Evolutionary conservation across 805 yeast species (phyloP).

Genomic region (Hagleromyces aurorensis): DNA sequence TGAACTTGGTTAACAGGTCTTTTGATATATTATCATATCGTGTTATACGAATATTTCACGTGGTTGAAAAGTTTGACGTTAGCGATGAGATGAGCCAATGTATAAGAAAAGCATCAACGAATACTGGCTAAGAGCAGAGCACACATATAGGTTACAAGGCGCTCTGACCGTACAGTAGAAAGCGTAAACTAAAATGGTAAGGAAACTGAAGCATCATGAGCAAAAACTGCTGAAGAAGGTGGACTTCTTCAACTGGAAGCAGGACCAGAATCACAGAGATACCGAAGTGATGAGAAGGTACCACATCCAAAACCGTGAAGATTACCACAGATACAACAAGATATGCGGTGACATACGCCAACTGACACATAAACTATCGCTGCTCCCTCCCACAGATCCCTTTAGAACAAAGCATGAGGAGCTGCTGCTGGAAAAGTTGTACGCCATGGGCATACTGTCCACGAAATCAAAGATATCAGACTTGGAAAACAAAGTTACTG

Average conservation of each 20-base stretch:
- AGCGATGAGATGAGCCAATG: too few relatives aligned
- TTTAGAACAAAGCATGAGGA: conserved; percentile 84
- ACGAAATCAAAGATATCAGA: conserved; percentile 88
- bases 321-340: conserved; percentile 87
- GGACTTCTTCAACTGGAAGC: conserved; percentile 96
- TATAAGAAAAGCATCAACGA: too few relatives aligned
- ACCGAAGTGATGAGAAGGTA: conserved; percentile 94
- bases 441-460: conserved; percentile 79
- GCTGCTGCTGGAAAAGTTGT: conserved; percentile 75
- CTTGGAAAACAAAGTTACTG: conserved; percentile 85
- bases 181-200: conserved; percentile 60
- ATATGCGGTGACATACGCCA: conserved; percentile 89
- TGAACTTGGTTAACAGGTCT: too few relatives aligned
- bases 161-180: too few relatives aligned
- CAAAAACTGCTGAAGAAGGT: conserved; percentile 90
- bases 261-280: conserved; percentile 90
- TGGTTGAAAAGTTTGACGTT: too few relatives aligned
- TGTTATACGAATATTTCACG: too few relatives aligned
- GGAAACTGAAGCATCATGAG: conserved; percentile 91
- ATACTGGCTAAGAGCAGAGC: too few relatives aligned
- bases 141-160: too few relatives aligned
- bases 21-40: too few relatives aligned
- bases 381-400: conserved; percentile 82
- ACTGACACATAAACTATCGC: conserved; percentile 75
- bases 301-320: conserved; percentile 91